Evolutionary conservation across 2,329 filamentous ascomycete species (phyloP), one percentile per base, ranked within the genome.

Genomic region (Penicillium corylophilum): DNA sequence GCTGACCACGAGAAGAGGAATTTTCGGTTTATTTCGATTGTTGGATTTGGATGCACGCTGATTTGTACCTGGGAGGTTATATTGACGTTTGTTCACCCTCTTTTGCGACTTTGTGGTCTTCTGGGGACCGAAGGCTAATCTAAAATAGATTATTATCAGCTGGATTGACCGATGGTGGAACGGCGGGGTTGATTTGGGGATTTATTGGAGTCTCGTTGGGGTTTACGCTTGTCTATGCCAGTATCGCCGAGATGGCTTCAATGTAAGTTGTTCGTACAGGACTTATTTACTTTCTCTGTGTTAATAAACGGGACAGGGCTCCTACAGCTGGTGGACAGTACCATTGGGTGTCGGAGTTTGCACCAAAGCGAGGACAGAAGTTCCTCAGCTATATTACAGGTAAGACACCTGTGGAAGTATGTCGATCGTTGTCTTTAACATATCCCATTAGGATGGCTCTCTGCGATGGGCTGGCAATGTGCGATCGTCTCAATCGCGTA

Each of bases 351-450:
- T 62, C 60, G 2, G 60, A 76, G 36, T 76, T 79, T 55, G 73
- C 76, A n/a, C 75, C 75, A 15, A 63, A 54, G 12, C 61, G 58
- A 5, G 68, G 55, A 23, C 74, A 77, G 48, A 76, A 72, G 31
- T 69, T 72, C 28, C 64, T 79, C 1, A 78, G 75, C 46, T 79
- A 78, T 57, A 69, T 73, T 28, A 72, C 75, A 12, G 72, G 73
- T 69, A 65, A 43, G 48, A 41, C 39, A 22, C 26, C n/a, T 44
- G 0, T 12, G 16, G 23, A 16, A 16, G 3, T 24, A 1, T 12
- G 31, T 13, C 22, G 31, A 20, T 9, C 10, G 26, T 8, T 22
- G 20, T 23, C 18, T 2, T 22, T 43, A 40, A 46, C 2, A 45
- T n/a, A n/a, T 50, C 24, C 12, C 22, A 16, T n/a, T 33, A 72